Evolutionary conservation across 345 rosid genomes (phyloP), one percentile per base, ranked within the genome.

Genomic region (Physaria fendleri): DNA sequence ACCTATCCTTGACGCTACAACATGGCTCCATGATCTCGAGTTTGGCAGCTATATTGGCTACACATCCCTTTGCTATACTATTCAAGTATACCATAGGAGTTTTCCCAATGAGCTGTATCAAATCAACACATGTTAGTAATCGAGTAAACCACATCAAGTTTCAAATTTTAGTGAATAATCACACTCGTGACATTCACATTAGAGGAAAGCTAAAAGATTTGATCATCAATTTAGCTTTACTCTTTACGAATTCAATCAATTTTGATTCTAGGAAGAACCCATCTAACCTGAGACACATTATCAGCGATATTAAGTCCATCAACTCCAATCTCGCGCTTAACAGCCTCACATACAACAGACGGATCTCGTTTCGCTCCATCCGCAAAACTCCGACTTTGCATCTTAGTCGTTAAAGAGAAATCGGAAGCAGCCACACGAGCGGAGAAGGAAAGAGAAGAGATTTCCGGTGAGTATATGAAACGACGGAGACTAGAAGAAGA

Each of bases 1-100:
- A 78, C 95, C 96, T 86, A 66, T 92, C 95, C 79, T 92, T 92
- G 51, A 92, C 93, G 77, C 95, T 88, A 76, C 82, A 84, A 40
- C 87, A 76, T 27, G 98, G 98, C 70, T 85, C 95, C 90, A 92
- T 79, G 65, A 72, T 82, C 75, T 92, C 98, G 29, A 92, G 95
- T 75, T 92, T 92, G 59, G 95, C 98, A 33, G 98, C 95, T 56
- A 92, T 67, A 6, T 69, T 83, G 3, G 96, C 93, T 0, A 73
- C 88, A 49, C 83, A 88, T 14, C 93, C 95, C 25, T 86, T 91
- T 20, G 85, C 80, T 17, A 88, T 73, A n/a, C 80, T 86, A 72
- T 92, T 88, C 73, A 92, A 82, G 71, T 85, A 92, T 18, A 92
- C 95, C 96, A 92, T 84, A 7, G 96, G 98, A 25, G 98, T 88